Conservation (phyloP, 345 rosid species). For the Turnera subulata region DNA sequence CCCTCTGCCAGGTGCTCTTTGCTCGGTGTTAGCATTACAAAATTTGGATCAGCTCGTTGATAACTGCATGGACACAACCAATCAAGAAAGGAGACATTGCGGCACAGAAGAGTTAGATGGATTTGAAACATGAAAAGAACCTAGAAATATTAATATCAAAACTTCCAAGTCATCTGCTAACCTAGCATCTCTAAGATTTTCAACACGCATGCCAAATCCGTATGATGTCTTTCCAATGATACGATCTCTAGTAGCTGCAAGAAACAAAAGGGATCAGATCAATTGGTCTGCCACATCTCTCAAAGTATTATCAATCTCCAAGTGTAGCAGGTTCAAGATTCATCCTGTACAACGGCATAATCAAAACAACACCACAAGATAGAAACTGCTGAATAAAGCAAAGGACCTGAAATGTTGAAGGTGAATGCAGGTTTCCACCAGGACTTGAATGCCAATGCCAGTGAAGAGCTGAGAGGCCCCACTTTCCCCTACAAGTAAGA, state of each 20-base stretch:
- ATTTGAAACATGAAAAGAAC: no score
- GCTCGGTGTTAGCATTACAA: conserved; percentile 69
- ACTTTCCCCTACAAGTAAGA: conserved; percentile 59
- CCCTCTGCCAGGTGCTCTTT: no score
- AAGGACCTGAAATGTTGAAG: conserved; percentile 66
- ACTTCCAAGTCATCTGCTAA: no score
- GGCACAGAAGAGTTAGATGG: no score
- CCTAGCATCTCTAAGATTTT: conserved; percentile 86
- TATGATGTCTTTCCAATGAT: conserved; percentile 35
- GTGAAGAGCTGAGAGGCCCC: conserved; percentile 72
- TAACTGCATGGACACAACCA: conserved; percentile 46
- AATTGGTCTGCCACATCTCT: neutral
- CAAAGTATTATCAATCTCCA: no score
- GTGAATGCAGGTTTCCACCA: conserved; percentile 98
- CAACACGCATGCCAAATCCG: conserved; percentile 81
- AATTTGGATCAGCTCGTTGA: conserved; percentile 91
- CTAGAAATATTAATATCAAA: no score
- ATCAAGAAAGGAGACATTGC: neutral
- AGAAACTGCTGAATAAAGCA: neutral
- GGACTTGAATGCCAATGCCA: conserved; percentile 78
- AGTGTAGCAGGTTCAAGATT: neutral
- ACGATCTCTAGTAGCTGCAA: conserved; percentile 70
- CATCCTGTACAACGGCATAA: neutral
- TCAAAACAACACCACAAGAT: neutral
- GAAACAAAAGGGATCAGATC: conserved; percentile 3